phyloP scores from a whole-genome alignment of 2,329 filamentous ascomycete species.

The Hyphodiscus sp. region DNA sequence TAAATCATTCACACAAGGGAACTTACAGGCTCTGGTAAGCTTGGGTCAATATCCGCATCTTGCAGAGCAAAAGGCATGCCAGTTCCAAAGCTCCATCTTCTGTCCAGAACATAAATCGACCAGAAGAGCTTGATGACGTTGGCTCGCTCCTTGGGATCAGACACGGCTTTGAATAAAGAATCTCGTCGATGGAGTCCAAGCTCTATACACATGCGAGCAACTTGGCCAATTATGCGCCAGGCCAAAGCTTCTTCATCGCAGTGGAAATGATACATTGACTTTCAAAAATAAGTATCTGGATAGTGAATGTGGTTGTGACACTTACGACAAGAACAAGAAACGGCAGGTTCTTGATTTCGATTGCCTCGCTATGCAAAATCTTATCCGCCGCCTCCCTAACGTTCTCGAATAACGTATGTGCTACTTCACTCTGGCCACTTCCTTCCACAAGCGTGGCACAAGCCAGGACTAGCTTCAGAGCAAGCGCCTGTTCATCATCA shows the following conservation, averaged over 20 bases:
- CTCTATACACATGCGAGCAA: constrained; percentile 71
- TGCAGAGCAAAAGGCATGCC: constrained; percentile 81
- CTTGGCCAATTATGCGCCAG: constrained; percentile 81
- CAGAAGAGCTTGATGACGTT: constrained; percentile 72
- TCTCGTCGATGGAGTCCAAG: constrained; percentile 77
- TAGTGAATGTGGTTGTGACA: background rate
- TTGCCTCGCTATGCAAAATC: constrained; percentile 45
- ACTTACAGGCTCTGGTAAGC: constrained; percentile 71
- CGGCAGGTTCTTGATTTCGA: constrained; percentile 52
- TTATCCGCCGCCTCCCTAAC: constrained; percentile 67
- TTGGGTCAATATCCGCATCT: constrained; percentile 77
- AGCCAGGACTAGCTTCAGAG: constrained; percentile 80
- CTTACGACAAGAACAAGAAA: constrained; percentile 52
- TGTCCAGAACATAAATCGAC: constrained; percentile 79
- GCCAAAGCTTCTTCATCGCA: constrained; percentile 79
- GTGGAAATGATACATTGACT: constrained; percentile 77
- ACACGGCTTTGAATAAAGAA: constrained; percentile 60
- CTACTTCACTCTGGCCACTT: constrained; percentile 70
- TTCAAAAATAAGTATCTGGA: background rate
- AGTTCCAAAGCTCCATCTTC: constrained; percentile 84
- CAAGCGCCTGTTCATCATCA: constrained; percentile 57
- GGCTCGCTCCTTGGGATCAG: constrained; percentile 60
- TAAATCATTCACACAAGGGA: constrained; percentile 14
- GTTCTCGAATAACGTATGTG: constrained; percentile 66
- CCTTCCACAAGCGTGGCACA: constrained; percentile 72